Base-by-base conservation (phyloP, 345 rosid species). In the Punica granatum region DNA sequence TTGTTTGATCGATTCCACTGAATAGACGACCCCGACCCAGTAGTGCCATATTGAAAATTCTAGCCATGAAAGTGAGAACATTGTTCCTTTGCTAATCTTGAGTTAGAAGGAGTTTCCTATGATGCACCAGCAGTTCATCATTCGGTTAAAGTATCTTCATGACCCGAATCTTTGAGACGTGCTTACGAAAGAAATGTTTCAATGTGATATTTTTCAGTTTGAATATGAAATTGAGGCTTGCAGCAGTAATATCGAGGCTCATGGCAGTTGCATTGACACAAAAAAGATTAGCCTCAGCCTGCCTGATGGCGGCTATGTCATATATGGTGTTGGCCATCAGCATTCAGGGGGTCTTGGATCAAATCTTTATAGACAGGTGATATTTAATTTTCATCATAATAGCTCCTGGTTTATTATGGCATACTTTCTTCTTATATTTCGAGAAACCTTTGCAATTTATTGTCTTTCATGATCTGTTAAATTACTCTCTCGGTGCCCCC, bases 311-410 rank as follows among this genome's bases (percentile, higher is more conserved):
- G 98, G 97, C 64, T 81, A 87, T 75, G 79, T 93, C 39, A 75
- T 93, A 63, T 93, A 93, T 70, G 92, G 94, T 0, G 96, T 81
- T 60, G 89, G 85, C 26, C 97, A 93, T 74, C 92, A 86, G 73
- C 97, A 93, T 64, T 63, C 85, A 0, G 92, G 96, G 21, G 97
- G 92, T 49, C 28, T 70, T 4, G 90, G 94, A 70, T 82, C 86
- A 73, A 72, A 86, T 74, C 83, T 93, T 2, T 89, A 82, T 70
- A 76, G 92, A 73, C 80, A 93, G 95, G 96, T 86, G 65, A 77
- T 30, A 65, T 64, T 36, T 14, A 37, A 13, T 68, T 13, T 54
- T 26, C 23, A 39, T 34, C 43, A 60, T 26, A 14, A 25, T 25
- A 34, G 28, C 65, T 42, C 28, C 66, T 13, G 21, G 39, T 56